Evolutionary conservation across 192 early-diverging fungal genomes (phyloP), one percentile per base, ranked within the genome.

Genomic region (Coemansia reversa): DNA sequence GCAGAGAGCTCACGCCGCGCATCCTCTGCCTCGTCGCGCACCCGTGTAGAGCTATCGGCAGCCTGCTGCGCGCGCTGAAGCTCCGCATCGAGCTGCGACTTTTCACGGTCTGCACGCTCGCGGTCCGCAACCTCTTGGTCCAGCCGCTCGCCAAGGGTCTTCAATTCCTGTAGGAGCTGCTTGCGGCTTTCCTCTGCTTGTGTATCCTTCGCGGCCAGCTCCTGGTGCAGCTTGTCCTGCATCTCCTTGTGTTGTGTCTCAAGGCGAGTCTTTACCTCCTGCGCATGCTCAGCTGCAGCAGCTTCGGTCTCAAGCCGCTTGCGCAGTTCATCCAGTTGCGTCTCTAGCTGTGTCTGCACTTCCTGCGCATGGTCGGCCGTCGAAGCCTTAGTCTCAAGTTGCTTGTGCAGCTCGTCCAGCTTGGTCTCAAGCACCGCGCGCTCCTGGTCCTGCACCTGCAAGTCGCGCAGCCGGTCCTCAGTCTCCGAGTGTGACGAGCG

Each of bases 141-240:
- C 51, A 88, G 74, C 39, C 79, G 81, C 49, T 82, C 81, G 62
- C 88, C 88, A 5, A 87, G 71, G 5, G 63, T 71, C 50, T 85
- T 75, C 33, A 89, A 76, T 69, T 89, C 87, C 2, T 65, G 51
- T 29, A 85, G 66, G 25, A 88, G 81, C 55, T 89, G 76, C 66
- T 87, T 84, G 42, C 88, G 87, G n/a, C 83, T 72, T 18, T 92
- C 89, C 63, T 95, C 92, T 20, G 88, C 84, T 78, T 90, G 84
- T 14, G 77, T 56, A 19, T 93, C 93, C 66, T 89, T 91, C 30
- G 76, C 83, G 30, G 71, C 68, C 63, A 85, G 74, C 67, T 88
- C 85, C 4, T 69, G 66, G 57, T 90, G 89, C 42, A 87, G 66
- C 58, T 84, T 85, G 51, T 84, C 84, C 51, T 90, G 87, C 39